Evolutionary conservation across 2,329 filamentous ascomycete genomes (phyloP), one percentile per base, ranked within the genome.

Genomic region (Calonectria pseudoreteaudii): DNA sequence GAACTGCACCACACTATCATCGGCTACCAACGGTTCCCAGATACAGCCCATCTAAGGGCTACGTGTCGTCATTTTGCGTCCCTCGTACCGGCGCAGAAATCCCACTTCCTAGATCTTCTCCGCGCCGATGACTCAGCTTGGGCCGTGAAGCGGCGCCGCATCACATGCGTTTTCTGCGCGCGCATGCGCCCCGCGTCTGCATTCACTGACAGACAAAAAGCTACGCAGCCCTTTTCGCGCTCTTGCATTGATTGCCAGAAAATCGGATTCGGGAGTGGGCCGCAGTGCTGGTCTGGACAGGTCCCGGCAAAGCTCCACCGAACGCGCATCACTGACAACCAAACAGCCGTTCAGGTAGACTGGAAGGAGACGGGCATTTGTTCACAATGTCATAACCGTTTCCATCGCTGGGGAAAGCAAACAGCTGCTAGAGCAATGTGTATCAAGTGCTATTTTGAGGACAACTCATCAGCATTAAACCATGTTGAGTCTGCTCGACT

Each of bases 191-290:
- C 34, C 18, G 69, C 69, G 16, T 65, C 56, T 16, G 49, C 49
- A 31, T 74, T 74, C 26, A 72, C 65, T 41, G 72, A 74, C 4
- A 66, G 28, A n/a, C 66, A 71, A 66, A 74, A 74, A 58, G 31
- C 60, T 8, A 9, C 16, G 1, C 47, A 8, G 11, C 31, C 50
- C 1, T 52, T 62, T 8, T 66, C 26, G 13, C 69, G 69, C n/a
- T n/a, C 64, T 14, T 74, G 69, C 50, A 30, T 66, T 26, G 69
- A 72, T 2, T 74, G 69, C 26, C 53, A 68, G 13, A 41, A 58
- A 8, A 34, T 26, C 3, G 47, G 20, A 13, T 36, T 50, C 10
- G 18, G 20, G 23, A 38, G 53, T n/a, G 31, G 52, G 28, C 26
- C 13, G 20, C 18, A 30, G 9, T 4, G 26, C 16, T 71, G 47